Base-by-base conservation (phyloP, 108 stramenopile species). In the Cyclostephanos tholiformis region DNA sequence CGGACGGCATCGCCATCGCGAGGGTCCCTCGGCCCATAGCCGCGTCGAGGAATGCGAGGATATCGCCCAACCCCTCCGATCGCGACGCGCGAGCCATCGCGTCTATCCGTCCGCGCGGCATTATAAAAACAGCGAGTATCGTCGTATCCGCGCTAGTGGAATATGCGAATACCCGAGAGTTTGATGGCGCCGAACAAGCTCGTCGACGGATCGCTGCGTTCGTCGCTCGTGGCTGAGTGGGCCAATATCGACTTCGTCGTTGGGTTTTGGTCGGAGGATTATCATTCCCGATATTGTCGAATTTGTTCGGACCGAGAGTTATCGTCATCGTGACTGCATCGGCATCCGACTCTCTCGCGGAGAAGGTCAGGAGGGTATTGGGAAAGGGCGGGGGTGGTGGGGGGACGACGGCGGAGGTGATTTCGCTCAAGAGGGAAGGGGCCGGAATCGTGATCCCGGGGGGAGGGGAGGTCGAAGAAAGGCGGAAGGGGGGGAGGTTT, bases 141-240 rank as follows among this genome's bases (percentile, higher is more conserved):
- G 26, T 19, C 61, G 6, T 87, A 67, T 25, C 82, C 87, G 17
- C 87, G 17, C 55, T 90, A 52, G 72, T 92, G n/a, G 91, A 92
- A 63, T 86, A 63, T 86, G 85, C 65, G 91, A 92, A 84, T 92
- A 90, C 62, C 91, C 89, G 19, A n/a, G n/a, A n/a, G 81, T 78
- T 12, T 49, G 90, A 32, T 74, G 23, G 69, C 84, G 25, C 63
- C 90, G 48, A 92, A 92, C 63, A 90, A 92, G 60, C 49, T 92
- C 1, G 91, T 89, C 4, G 91, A 92, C 65, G 91, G 91, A 49
- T 83, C 79, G 4, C 63, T 87, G 19, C 82, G 88, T 22, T 89
- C 89, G 0, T 73, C 91, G 22, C 63, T 82, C n/a, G 82, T 87
- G 73, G 89, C 83, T 5, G 91, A 92, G 36, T 76, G 80, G 30